Percentiles rank a stretch among this genome's conserved stretches.
phyloP scores from a whole-genome alignment of 345 rosid species.

The Cardamine resedifolia region DNA sequence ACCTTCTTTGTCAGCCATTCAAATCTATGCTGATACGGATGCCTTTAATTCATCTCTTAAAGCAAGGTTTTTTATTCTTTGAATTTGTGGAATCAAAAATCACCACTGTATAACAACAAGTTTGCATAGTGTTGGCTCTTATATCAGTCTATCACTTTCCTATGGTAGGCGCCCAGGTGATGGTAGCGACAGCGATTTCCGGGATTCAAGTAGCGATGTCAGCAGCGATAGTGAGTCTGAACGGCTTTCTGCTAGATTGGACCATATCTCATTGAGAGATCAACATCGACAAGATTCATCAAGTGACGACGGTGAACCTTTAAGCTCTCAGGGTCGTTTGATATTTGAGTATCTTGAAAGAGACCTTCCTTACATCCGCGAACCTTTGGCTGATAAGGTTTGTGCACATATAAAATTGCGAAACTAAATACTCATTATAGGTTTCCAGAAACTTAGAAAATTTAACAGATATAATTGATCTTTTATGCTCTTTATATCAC shows the following conservation, averaged over 20 bases:
- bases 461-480: not conserved
- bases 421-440: not conserved
- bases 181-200: conserved; percentile 68
- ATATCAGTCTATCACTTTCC: not conserved
- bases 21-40: conserved; percentile 48
- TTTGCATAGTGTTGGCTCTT: not conserved
- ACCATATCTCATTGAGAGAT: conserved; percentile 49
- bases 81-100: not conserved
- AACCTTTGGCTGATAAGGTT: conserved; percentile 87
- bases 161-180: conserved; percentile 47
- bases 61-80: conserved; percentile 30
- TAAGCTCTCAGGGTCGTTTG: conserved; percentile 47
- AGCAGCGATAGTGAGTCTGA: conserved; percentile 58
- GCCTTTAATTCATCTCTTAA: conserved; percentile 35
- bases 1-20: conserved; percentile 68
- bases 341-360: conserved; percentile 72
- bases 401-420: conserved; percentile 8
- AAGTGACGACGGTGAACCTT: conserved; percentile 64
- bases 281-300: conserved; percentile 54
- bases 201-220: conserved; percentile 66
- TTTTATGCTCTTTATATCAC: not conserved
- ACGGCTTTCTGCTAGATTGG: conserved; percentile 39
- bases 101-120: not conserved
- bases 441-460: not conserved
- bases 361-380: conserved; percentile 70